Conservation (phyloP, 148 eudicot genomes). For the Camellia sinensis region DNA sequence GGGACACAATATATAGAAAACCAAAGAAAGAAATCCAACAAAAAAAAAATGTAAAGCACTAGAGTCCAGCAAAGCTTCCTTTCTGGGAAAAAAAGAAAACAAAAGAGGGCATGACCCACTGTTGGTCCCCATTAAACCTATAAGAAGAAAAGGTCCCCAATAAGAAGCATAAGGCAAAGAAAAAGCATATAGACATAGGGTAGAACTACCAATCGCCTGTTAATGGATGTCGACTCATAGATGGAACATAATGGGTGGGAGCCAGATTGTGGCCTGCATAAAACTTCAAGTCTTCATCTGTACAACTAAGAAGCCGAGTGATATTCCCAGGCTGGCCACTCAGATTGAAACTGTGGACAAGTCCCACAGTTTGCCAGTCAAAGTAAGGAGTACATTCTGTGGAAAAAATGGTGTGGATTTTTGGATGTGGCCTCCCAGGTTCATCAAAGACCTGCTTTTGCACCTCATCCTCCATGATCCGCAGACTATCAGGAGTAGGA, state of each 20-base stretch:
- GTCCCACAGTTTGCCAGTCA: slow-evolving; percentile 97
- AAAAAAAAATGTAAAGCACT: neutral
- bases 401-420: slow-evolving; percentile 85
- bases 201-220: slow-evolving; percentile 81
- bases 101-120: neutral
- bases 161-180: neutral
- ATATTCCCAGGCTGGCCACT: slow-evolving; percentile 97
- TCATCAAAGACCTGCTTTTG: slow-evolving; percentile 34
- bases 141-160: neutral
- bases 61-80: neutral
- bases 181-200: neutral
- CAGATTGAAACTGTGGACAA: slow-evolving; percentile 72
- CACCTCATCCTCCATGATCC: slow-evolving; percentile 34
- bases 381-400: slow-evolving; percentile 89
- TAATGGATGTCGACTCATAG: slow-evolving; percentile 85
- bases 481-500: slow-evolving; percentile 45
- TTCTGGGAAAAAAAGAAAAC: neutral
- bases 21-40: neutral
- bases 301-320: slow-evolving; percentile 91
- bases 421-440: slow-evolving; percentile 49
- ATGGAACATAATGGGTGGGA: slow-evolving; percentile 92
- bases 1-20: neutral
- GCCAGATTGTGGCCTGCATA: slow-evolving; percentile 86
- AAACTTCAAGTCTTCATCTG: slow-evolving; percentile 79
- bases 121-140: neutral